Evolutionary conservation across 169 alveolate species (phyloP).

Genomic region (Plasmodium ovale): DNA sequence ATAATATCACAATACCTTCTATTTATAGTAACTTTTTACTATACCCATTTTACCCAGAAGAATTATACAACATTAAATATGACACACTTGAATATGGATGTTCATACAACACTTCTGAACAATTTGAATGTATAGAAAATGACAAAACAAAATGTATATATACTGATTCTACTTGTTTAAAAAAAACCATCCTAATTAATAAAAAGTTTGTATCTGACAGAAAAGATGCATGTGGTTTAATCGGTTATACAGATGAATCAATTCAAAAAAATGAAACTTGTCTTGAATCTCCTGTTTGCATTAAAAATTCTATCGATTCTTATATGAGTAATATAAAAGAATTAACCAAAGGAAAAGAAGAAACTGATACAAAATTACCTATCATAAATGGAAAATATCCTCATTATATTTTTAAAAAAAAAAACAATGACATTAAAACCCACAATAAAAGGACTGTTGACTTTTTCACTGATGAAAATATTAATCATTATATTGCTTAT

Average conservation of each 20-base stretch:
- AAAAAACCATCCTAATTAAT: conserved; percentile 16
- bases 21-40: conserved; percentile 22
- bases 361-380: conserved; percentile 33
- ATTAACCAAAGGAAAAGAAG: conserved; percentile 23
- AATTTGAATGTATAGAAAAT: conserved; percentile 62
- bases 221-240: conserved; percentile 21
- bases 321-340: conserved; percentile 32
- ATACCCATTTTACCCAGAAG: conserved; percentile 66
- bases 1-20: conserved; percentile 25
- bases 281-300: not conserved
- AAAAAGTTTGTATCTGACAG: conserved; percentile 6
- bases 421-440: not conserved
- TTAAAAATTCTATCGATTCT: conserved; percentile 23
- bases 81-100: conserved; percentile 71
- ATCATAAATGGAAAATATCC: conserved; percentile 69
- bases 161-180: conserved; percentile 51
- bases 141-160: conserved; percentile 22
- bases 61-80: conserved; percentile 44
- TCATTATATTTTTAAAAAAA: conserved; percentile 40
- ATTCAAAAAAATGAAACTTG: conserved; percentile 9
- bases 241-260: conserved; percentile 15
- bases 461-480: conserved; percentile 1
- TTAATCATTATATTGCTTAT: conserved; percentile 54
- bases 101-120: conserved; percentile 16
- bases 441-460: conserved; percentile 25